Evolutionary conservation across 1,139 yeast species (phyloP), one percentile per base, ranked within the genome.

Genomic region (Suhomyces terraborum): DNA sequence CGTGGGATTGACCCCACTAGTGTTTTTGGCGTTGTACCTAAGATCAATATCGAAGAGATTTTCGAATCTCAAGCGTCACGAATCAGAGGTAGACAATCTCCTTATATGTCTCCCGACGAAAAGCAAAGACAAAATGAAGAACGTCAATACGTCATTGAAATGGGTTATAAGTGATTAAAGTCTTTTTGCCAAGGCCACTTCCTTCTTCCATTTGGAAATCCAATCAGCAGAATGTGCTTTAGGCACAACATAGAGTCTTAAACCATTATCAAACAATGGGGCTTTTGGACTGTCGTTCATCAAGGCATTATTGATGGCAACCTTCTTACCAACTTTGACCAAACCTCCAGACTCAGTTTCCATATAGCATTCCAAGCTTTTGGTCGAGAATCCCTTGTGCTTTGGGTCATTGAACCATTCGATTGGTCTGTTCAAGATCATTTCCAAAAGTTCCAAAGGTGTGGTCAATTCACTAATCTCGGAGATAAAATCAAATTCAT

Each of bases 311-410:
- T 79, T 78, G 20, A 91, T 62, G 1, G 87, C 70, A 19, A 82
- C 77, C 52, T 86, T 88, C 59, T 84, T 86, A 29, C 96, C 96
- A 2, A 87, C 80, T 61, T 88, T 88, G 30, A 91, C 82, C 45
- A 93, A 70, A 0, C 98, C 98, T 30, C 96, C 97, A 3, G 80
- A 58, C 31, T 67, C 73, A 0, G 97, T 88, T 61, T 88, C 97
- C 80, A 88, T 82, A 59, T 73, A 91, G 16, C 85, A 84, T 42
- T 85, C 84, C 26, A 91, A 66, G 42, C 76, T 77, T 51, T 76
- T 78, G 4, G 79, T 66, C 1, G 71, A 62, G 56, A 88, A 88
- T 46, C 82, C 70, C 37, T 64, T 61, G 55, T 82, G 88, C 47
- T 75, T 78, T 4, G 81, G 82, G 42, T 79, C 80, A 17, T 75